Conservation (phyloP, 2,329 filamentous ascomycete species). For the Fusarium odoratissimum region DNA sequence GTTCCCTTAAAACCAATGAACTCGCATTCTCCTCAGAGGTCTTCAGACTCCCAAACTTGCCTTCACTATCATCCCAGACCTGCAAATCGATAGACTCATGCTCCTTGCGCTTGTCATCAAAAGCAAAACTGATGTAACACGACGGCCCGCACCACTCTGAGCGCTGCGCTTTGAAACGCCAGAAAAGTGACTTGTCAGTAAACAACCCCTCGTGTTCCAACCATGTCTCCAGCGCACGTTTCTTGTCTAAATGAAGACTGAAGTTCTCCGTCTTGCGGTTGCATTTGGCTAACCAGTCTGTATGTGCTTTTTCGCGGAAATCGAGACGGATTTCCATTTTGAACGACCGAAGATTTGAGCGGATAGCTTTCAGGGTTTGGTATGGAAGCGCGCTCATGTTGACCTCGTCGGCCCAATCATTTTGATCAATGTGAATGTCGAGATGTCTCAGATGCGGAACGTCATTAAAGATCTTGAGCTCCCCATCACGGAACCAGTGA, state of each 20-base stretch:
- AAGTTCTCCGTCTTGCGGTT: neutral
- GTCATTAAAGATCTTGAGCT: constrained; percentile 4
- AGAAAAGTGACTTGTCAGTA: neutral
- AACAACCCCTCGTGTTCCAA: constrained; percentile 3
- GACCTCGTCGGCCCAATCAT: neutral
- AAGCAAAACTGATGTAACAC: neutral
- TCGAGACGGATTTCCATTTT: neutral
- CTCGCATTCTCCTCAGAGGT: neutral
- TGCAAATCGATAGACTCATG: accelerated
- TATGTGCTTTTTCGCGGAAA: neutral
- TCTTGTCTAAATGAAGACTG: constrained; percentile 16
- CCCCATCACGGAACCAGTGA: neutral
- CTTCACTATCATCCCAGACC: neutral
- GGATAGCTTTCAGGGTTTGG: neutral
- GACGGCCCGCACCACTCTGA: neutral
- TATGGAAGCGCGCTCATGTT: neutral
- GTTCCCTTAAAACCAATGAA: neutral
- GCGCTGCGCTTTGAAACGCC: constrained; percentile 15
- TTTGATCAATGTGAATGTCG: constrained; percentile 4
- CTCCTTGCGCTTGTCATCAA: neutral
- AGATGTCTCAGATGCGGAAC: constrained; percentile 20
- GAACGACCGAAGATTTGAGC: neutral
- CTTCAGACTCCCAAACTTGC: neutral
- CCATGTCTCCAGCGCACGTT: constrained; percentile 13
- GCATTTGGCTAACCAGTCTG: constrained; percentile 3